Base-by-base conservation (phyloP, 179 eudicot species). In the Monotropa hypopitys region DNA sequence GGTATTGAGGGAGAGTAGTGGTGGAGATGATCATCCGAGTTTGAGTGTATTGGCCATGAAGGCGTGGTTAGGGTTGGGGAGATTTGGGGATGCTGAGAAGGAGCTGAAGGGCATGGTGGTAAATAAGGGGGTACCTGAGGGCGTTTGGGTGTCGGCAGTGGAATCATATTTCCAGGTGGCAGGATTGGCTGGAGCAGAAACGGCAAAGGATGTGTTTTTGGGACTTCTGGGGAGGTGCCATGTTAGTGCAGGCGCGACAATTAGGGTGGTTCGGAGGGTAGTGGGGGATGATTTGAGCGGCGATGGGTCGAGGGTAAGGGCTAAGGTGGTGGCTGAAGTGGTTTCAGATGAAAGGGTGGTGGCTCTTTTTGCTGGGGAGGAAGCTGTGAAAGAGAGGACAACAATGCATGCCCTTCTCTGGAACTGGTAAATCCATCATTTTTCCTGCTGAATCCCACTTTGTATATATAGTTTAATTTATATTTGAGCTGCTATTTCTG, bases 1-100 rank as follows among this genome's bases (percentile, higher is more conserved):
- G 84, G 94, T 94, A 6, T 82, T 94, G 83, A 89, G 93, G 75
- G 97, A 92, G 61, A 83, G 78, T 28, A 71, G 84, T 74, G 78
- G 85, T 50, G 81, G 87, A 20, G 84, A 89, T 47, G 82, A 87
- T 46, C 98, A 94, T 78, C 98, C 97, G 21, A 94, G 98, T 70
- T 83, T 90, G 92, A 89, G 94, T 81, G 98, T 94, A 40, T 77
- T 94, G 82, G 97, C 97, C 5, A 87, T 92, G 98, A 94, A 94
- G 87, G 98, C 93, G 3, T 92, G 94, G 97, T 81, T 94, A 21
- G 97, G 97, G 81, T 82, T 94, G 78, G 92, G 91, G 80, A 90
- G 91, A 81, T 78, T 83, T 54, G 86, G 83, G n/a, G 98, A 94
- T 79, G 98, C 98, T 1, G 97, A 94, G 92, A 90, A 89, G 76